A percentile compares a stretch with the other conserved stretches of the same genome.
Evolutionary conservation across 1,284 basidiomycete species (phyloP).

Genomic region (Leccinum huronense): DNA sequence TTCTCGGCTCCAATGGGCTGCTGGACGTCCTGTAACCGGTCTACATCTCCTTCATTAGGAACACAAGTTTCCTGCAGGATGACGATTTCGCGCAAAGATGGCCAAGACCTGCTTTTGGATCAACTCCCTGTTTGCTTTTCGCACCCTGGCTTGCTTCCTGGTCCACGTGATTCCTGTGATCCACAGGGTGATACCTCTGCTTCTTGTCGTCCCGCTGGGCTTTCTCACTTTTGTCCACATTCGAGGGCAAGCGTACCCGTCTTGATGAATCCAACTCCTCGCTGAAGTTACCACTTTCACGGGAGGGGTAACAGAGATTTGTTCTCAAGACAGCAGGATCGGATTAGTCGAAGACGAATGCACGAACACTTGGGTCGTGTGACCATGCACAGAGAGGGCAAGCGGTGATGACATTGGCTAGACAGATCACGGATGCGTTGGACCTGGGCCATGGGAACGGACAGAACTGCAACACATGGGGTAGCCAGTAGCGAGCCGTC

Average conservation of each 20-base stretch:
- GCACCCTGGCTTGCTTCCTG: slow-evolving; percentile 16
- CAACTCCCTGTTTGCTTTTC: slow-evolving; percentile 20
- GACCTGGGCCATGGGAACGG: slow-evolving; percentile 21
- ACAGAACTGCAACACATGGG: slow-evolving; percentile 19
- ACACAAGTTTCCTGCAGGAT: slow-evolving; percentile 7
- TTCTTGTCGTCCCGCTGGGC: slow-evolving; percentile 7
- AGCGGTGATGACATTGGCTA: slow-evolving; percentile 13
- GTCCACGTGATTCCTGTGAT: slow-evolving; percentile 12
- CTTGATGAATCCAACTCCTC: slow-evolving; percentile 11
- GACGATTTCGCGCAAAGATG: slow-evolving; percentile 5
- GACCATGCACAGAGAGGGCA: slow-evolving; percentile 28
- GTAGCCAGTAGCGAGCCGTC: slow-evolving; percentile 24
- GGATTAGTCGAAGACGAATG: slow-evolving; percentile 13
- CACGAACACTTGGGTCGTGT: slow-evolving; percentile 6
- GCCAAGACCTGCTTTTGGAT: slow-evolving; percentile 31
- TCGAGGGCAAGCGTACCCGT: slow-evolving; percentile 9
- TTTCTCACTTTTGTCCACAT: slow-evolving; percentile 17
- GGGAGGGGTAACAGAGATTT: slow-evolving; percentile 35
- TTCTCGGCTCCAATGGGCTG: slow-evolving; percentile 20
- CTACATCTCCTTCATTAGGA: slow-evolving; percentile 9
- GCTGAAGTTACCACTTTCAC: slow-evolving; percentile 26
- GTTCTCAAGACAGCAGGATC: slow-evolving; percentile 32
- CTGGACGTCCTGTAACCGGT: slow-evolving; percentile 21
- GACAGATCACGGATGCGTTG: slow-evolving; percentile 13
- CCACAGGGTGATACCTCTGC: slow-evolving; percentile 8